These are phyloP conservation scores for Verticillium dahliae DNA, from an alignment of 2,329 filamentous ascomycete genomes.

Conservation along the genomic window DNA sequence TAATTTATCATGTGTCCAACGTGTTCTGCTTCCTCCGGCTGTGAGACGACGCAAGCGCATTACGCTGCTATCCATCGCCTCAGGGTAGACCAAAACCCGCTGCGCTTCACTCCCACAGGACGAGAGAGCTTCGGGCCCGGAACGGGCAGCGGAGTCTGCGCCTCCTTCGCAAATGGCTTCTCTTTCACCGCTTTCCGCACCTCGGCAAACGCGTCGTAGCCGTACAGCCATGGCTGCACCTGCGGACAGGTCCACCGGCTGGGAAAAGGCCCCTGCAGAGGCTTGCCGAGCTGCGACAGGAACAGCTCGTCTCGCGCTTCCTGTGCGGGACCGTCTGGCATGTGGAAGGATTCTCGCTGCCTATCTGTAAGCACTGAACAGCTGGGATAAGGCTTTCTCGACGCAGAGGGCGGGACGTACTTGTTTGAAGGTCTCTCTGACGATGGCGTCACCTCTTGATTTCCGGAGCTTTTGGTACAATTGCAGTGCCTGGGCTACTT, in stretches of 20 bases:
- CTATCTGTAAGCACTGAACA: constrained; percentile 8
- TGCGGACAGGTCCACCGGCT: constrained; percentile 58
- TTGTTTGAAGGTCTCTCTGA: constrained; percentile 49
- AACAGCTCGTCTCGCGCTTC: constrained; percentile 51
- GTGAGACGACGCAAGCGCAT: no score
- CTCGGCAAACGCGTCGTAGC: constrained; percentile 55
- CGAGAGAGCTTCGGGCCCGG: not conserved
- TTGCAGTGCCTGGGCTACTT: constrained; percentile 35
- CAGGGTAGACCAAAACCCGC: not conserved
- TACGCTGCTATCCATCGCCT: not conserved
- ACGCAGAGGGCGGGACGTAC: not conserved
- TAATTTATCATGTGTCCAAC: no score
- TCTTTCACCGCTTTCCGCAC: constrained; percentile 27
- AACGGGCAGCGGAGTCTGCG: not conserved
- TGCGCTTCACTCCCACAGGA: not conserved
- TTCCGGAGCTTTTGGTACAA: constrained; percentile 42
- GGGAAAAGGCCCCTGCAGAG: constrained; percentile 48
- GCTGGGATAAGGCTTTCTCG: not conserved
- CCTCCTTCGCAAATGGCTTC: not conserved
- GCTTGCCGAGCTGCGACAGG: constrained; percentile 42
- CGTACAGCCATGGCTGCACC: constrained; percentile 58
- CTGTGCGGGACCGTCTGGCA: constrained; percentile 50
- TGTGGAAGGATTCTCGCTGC: constrained; percentile 44
- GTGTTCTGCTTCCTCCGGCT: no score
- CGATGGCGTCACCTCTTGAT: constrained; percentile 45